Evolutionary conservation across 2,329 filamentous ascomycete species (phyloP).

Genomic region (Blastomyces emzantsi): DNA sequence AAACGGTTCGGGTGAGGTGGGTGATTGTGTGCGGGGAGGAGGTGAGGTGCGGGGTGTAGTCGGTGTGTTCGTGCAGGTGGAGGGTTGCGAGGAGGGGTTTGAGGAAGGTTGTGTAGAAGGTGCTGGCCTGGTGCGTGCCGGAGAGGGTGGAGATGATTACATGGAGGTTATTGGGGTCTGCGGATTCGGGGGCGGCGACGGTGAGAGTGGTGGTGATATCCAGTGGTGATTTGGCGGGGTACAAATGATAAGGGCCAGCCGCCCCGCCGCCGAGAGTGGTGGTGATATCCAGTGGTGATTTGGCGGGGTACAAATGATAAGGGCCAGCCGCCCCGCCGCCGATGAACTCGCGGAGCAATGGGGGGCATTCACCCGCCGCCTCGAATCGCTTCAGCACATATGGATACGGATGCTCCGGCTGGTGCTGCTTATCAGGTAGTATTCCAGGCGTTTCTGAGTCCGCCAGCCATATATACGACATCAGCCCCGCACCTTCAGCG

Average conservation of each 20-base stretch:
- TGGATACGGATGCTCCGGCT: background rate
- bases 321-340: background rate
- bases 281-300: background rate
- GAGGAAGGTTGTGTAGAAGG: slow-evolving; percentile 50
- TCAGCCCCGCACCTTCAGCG: background rate
- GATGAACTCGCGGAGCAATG: background rate
- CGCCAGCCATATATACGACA: slow-evolving; percentile 3
- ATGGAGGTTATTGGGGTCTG: slow-evolving; percentile 32
- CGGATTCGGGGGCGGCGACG: background rate
- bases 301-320: background rate
- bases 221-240: background rate
- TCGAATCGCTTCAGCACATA: slow-evolving; percentile 1
- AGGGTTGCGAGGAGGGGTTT: slow-evolving; percentile 45
- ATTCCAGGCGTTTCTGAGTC: background rate
- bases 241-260: background rate
- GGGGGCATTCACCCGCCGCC: background rate
- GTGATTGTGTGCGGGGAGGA: slow-evolving; percentile 54
- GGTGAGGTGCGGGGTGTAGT: slow-evolving; percentile 54
- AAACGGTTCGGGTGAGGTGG: slow-evolving; percentile 47
- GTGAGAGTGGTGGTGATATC: background rate
- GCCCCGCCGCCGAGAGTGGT: too few species aligned
- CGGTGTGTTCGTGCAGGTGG: slow-evolving; percentile 26
- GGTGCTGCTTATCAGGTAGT: background rate
- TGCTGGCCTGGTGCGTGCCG: slow-evolving; percentile 49
- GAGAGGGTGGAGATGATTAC: slow-evolving; percentile 60